These are phyloP conservation scores for Alternaria solani DNA, from an alignment of 2,329 filamentous ascomycete species.

Conservation along the genomic window DNA sequence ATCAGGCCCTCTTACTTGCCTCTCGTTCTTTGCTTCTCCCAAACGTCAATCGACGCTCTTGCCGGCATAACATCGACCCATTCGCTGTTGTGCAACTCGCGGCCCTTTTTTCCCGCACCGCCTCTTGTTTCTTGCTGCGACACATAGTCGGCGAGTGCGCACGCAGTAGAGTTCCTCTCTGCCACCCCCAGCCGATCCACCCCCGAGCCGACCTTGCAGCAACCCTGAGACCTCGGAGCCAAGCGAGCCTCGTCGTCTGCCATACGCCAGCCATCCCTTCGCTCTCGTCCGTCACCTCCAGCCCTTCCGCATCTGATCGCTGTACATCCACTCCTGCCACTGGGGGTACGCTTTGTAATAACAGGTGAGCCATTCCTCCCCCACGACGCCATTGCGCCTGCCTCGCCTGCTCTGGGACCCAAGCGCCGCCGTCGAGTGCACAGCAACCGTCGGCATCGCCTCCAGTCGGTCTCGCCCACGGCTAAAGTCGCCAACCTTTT, in stretches of 20 bases:
- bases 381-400: conserved; percentile 11
- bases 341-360: conserved; percentile 29
- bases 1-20: conserved; percentile 21
- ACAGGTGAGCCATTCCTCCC: conserved; percentile 39
- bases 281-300: conserved; percentile 16
- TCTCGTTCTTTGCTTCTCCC: conserved; percentile 24
- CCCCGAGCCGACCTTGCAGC: conserved; percentile 40
- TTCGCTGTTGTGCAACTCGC: conserved; percentile 37
- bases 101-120: conserved; percentile 16
- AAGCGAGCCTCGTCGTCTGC: conserved; percentile 42
- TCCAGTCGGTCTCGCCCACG: conserved; percentile 2
- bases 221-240: conserved; percentile 35
- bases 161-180: conserved; percentile 7
- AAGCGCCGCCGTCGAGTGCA: conserved; percentile 5
- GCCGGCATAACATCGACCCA: conserved; percentile 24
- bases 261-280: conserved; percentile 42
- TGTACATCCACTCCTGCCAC: conserved; percentile 12
- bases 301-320: conserved; percentile 13
- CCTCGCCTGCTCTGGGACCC: conserved; percentile 17
- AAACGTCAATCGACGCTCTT: conserved; percentile 17
- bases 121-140: conserved; percentile 37
- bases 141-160: conserved; percentile 24
- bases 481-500: conserved; percentile 9
- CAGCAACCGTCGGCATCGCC: conserved; percentile 16
- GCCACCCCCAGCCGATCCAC: conserved; percentile 28